A percentile compares a stretch with the other conserved stretches of the same genome.
Evolutionary conservation across 176 grass and related monocot genomes (phyloP).

Genomic region (Ensete ventricosum): DNA sequence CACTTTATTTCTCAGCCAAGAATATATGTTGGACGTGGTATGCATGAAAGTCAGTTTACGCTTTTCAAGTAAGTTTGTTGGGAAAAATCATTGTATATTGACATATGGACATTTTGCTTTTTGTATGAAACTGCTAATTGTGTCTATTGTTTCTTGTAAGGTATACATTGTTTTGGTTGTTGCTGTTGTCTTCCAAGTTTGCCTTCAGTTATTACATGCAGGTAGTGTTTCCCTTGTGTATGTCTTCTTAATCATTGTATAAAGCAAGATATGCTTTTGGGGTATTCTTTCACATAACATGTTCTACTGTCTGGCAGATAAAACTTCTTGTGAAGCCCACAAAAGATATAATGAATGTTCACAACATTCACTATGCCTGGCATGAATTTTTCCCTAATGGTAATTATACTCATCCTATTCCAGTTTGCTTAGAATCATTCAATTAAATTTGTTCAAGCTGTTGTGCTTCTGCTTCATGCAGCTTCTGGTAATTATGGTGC

Average conservation of each 20-base stretch:
- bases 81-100: slow-evolving; percentile 1
- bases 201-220: slow-evolving; percentile 84
- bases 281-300: not conserved
- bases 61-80: slow-evolving; percentile 71
- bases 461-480: slow-evolving; percentile 32
- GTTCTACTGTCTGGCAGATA: slow-evolving; percentile 43
- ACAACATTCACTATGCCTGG: slow-evolving; percentile 41
- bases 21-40: slow-evolving; percentile 86
- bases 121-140: not conserved
- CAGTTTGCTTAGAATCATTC: no score
- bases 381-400: slow-evolving; percentile 93
- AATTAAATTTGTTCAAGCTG: no score
- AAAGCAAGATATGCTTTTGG: not conserved
- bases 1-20: slow-evolving; percentile 43
- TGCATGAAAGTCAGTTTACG: slow-evolving; percentile 85
- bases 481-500: slow-evolving; percentile 73
- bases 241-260: not conserved
- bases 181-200: slow-evolving; percentile 75
- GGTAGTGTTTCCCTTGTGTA: slow-evolving; percentile 30
- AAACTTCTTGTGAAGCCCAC: slow-evolving; percentile 76
- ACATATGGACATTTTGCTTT: slow-evolving; percentile 2
- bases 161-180: slow-evolving; percentile 89
- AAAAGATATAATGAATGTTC: slow-evolving; percentile 79
- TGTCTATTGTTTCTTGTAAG: slow-evolving; percentile 16
- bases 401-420: slow-evolving; percentile 9